These are phyloP conservation scores for Heterobasidion parviporum DNA, from an alignment of 1,284 basidiomycete species.

Conservation along the genomic window DNA sequence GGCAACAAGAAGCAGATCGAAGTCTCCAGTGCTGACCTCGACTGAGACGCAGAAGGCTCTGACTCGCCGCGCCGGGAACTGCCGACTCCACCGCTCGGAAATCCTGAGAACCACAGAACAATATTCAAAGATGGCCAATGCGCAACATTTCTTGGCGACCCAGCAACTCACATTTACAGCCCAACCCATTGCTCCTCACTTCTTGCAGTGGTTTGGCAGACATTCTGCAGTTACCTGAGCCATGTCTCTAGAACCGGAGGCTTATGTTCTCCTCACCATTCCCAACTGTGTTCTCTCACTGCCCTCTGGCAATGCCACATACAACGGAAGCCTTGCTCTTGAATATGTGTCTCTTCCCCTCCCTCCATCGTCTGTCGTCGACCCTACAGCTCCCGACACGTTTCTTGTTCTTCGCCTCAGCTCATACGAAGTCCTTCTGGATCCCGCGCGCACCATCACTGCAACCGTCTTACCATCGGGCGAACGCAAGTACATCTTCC, in stretches of 20 bases:
- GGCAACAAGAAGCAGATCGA: no score
- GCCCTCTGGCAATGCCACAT: constrained; percentile 20
- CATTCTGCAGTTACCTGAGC: no score
- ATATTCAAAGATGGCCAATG: no score
- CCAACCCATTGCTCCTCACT: no score
- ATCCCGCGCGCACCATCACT: constrained; percentile 36
- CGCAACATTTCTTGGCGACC: no score
- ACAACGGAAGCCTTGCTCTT: constrained; percentile 38
- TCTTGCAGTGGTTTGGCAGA: no score
- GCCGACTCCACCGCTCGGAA: no score
- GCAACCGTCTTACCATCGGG: constrained; percentile 25
- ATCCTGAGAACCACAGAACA: no score
- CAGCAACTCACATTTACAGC: no score
- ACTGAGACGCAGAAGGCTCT: no score
- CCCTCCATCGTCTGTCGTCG: constrained; percentile 8
- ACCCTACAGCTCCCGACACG: constrained; percentile 33
- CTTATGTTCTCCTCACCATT: constrained; percentile 46
- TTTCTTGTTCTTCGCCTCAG: constrained; percentile 58
- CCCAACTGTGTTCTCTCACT: constrained; percentile 32
- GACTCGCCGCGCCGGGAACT: no score
- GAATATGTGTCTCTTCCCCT: constrained; percentile 46
- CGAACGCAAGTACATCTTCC: constrained; percentile 38
- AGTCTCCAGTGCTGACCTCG: no score
- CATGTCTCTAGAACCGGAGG: constrained; percentile 18
- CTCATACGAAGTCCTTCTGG: constrained; percentile 51